phyloP scores from a whole-genome alignment of 1,284 basidiomycete genomes.

The Mycena sp. region DNA sequence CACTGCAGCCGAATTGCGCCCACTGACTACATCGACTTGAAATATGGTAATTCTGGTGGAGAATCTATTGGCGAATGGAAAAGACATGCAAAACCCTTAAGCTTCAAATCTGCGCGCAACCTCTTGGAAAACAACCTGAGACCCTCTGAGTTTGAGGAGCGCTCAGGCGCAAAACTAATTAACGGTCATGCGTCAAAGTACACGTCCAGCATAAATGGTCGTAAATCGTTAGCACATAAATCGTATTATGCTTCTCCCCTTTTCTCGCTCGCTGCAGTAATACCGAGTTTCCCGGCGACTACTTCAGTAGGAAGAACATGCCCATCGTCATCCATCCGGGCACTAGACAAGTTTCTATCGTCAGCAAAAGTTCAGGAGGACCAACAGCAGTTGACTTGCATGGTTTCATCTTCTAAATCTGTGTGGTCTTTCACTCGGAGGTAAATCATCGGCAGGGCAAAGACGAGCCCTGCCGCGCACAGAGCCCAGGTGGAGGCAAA shows the following conservation, averaged over 20 bases:
- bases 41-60: too few species aligned
- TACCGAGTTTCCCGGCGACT: not conserved
- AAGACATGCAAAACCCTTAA: too few species aligned
- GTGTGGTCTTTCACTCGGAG: slow-evolving; percentile 61
- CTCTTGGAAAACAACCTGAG: too few species aligned
- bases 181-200: too few species aligned
- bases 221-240: slow-evolving; percentile 2
- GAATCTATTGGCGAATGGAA: too few species aligned
- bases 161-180: too few species aligned
- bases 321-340: slow-evolving; percentile 28
- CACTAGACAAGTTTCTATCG: not conserved
- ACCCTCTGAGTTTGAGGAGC: too few species aligned
- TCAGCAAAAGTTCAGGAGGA: not conserved
- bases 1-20: too few species aligned
- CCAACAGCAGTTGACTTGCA: slow-evolving; percentile 44
- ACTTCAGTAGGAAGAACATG: slow-evolving; percentile 16
- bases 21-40: too few species aligned
- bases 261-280: slow-evolving; percentile 7
- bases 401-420: slow-evolving; percentile 52
- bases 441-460: slow-evolving; percentile 63
- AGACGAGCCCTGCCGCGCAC: slow-evolving; percentile 56
- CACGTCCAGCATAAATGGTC: too few species aligned
- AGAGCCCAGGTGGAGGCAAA: slow-evolving; percentile 64
- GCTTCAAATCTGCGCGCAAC: too few species aligned
- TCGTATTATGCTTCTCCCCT: not conserved